Evolutionary conservation across 1,139 yeast genomes (phyloP), one percentile per base, ranked within the genome.

Genomic region (Arxiozyma heterogenica): DNA sequence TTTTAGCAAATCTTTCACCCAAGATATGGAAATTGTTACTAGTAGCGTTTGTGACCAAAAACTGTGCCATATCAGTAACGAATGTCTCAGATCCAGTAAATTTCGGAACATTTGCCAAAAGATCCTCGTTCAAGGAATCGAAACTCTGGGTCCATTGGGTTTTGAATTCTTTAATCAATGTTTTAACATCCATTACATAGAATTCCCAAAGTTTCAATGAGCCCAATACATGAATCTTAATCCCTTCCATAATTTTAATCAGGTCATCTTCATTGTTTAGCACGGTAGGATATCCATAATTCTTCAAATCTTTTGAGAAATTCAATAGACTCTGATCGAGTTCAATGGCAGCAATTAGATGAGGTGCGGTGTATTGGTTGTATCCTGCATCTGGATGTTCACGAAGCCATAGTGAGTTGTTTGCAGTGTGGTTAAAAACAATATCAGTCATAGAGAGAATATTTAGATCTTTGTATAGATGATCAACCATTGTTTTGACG

Each of bases 391-490:
- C 96, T 0, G 98, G 98, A 61, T 86, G 90, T 4, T 84, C 85
- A 53, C 79, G 73, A 44, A 93, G 71, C 98, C 98, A 93, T 0
- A 66, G 72, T 0, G 98, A 89, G 69, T 93, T 88, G 66, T 87
- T 78, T 1, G 98, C 96, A 0, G 98, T 93, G 67, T 93, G 98
- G 68, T 93, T 93, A 77, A 90, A 83, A 1, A 93, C 98, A 48
- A 93, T 85, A 71, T 93, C 98, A 0, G 96, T 89, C 71, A 93
- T 74, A 0, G 96, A 78, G 52, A 93, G 74, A 57, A 91, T 76
- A 4, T 80, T 78, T 61, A 85, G 76, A 39, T 84, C 74, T 27
- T 72, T 64, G 62, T 83, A 82, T 64, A 86, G 71, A 50, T 73
- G 73, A 22, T 72, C 58, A 6, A 81, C 77, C 65, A 84, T 69